These are phyloP conservation scores for Hansenula lynferdii DNA, from an alignment of 1,139 yeast genomes.

Conservation along the genomic window DNA sequence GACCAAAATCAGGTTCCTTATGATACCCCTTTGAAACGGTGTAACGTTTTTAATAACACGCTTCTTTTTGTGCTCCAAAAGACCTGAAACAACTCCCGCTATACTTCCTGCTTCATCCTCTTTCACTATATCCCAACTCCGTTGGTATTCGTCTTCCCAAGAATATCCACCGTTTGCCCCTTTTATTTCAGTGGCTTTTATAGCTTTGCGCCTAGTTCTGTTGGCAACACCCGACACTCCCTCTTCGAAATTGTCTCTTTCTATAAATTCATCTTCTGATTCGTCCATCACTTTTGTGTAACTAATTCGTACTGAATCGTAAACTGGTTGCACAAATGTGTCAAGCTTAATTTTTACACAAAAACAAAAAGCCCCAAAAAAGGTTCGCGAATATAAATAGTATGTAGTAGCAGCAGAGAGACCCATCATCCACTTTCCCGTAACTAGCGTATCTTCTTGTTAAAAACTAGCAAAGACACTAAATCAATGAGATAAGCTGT, in stretches of 20 bases:
- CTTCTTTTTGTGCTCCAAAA: conserved; percentile 75
- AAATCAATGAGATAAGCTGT: too few relatives aligned
- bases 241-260: not conserved
- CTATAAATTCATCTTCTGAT: conserved; percentile 7
- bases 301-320: too few relatives aligned
- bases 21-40: conserved; percentile 94
- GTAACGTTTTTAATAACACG: conserved; percentile 71
- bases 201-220: conserved; percentile 21
- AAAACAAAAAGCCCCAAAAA: too few relatives aligned
- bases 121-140: conserved; percentile 96
- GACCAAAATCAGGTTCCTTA: conserved; percentile 76
- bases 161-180: conserved; percentile 78
- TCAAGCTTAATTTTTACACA: too few relatives aligned
- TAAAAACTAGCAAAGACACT: too few relatives aligned
- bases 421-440: too few relatives aligned
- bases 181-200: conserved; percentile 35
- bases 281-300: conserved; percentile 1
- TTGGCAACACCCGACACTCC: conserved; percentile 12
- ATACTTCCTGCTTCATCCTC: conserved; percentile 83
- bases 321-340: too few relatives aligned
- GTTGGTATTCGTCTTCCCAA: conserved; percentile 96
- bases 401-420: too few relatives aligned
- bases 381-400: too few relatives aligned
- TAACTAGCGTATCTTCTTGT: too few relatives aligned
- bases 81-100: conserved; percentile 77